phyloP scores from a whole-genome alignment of 2,329 filamentous ascomycete species.

The Colletotrichum tropicale region DNA sequence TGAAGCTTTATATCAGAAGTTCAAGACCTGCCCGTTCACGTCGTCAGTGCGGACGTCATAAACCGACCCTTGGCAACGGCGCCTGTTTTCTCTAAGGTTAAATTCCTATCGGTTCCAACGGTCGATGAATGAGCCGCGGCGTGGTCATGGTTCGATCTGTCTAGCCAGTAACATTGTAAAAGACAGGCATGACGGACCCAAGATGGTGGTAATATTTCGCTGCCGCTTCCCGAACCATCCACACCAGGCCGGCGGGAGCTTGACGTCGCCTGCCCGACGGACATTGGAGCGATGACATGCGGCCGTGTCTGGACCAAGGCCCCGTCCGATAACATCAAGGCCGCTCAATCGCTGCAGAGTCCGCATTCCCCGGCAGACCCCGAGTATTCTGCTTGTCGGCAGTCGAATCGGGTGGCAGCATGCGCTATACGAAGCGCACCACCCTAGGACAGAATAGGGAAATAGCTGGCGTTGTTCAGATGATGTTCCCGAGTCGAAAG shows the following conservation, averaged over 20 bases:
- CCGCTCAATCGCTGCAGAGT: not conserved
- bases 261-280: not conserved
- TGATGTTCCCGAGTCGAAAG: not conserved
- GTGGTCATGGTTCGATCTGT: not conserved
- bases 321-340: not conserved
- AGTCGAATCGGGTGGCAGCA: not conserved
- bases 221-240: not conserved
- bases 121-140: not conserved
- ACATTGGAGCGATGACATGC: not conserved
- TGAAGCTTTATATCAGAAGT: not conserved
- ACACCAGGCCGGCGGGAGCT: not conserved
- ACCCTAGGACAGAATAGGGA: not conserved
- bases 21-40: not conserved
- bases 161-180: not conserved
- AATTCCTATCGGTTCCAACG: not conserved
- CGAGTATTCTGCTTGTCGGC: not conserved
- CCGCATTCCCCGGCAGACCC: not conserved
- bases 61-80: not conserved
- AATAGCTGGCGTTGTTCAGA: not conserved
- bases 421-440: not conserved
- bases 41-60: not conserved
- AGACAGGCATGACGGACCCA: not conserved
- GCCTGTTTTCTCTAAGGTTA: not conserved
- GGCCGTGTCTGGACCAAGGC: not conserved
- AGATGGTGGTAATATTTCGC: not conserved